Conservation (phyloP, 805 yeast species). For the Metschnikowia corniflorae region DNA sequence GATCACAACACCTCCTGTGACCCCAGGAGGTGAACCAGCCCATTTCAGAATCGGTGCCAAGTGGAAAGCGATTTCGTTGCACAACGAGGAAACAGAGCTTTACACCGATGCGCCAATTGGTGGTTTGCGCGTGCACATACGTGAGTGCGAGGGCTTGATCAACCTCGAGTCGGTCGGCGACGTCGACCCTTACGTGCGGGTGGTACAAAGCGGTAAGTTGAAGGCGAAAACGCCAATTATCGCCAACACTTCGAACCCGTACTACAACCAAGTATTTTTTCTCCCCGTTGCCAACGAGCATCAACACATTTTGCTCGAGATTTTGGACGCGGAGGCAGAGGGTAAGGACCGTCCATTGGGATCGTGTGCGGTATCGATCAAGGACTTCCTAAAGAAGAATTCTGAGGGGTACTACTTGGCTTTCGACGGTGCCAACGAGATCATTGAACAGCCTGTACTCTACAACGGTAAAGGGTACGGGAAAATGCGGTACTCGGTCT, state of each 20-base stretch:
- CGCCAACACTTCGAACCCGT: conserved; percentile 53
- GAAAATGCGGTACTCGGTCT: conserved; percentile 48
- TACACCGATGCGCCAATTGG: conserved; percentile 62
- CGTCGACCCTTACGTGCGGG: conserved; percentile 70
- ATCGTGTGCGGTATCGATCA: conserved; percentile 46
- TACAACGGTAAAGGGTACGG: conserved; percentile 44
- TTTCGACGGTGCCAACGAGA: conserved; percentile 49
- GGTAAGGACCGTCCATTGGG: conserved; percentile 68
- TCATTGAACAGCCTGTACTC: conserved; percentile 44
- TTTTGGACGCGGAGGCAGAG: conserved; percentile 64
- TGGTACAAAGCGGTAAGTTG: conserved; percentile 54
- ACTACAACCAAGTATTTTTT: conserved; percentile 56
- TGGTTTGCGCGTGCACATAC: conserved; percentile 56
- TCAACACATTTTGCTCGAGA: conserved; percentile 55
- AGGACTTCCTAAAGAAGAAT: conserved; percentile 47
- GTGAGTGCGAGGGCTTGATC: conserved; percentile 49
- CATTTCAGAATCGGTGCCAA: conserved; percentile 50
- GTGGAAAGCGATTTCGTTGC: conserved; percentile 69
- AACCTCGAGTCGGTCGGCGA: conserved; percentile 65
- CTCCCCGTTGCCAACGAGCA: conserved; percentile 58
- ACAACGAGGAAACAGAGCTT: conserved; percentile 43
- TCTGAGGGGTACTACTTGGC: conserved; percentile 45
- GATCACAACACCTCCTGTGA: conserved; percentile 46
- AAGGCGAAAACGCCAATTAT: conserved; percentile 53
- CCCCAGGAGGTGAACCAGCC: conserved; percentile 34